Conservation (phyloP, 2,329 filamentous ascomycete species). For the Stachybotrys echinatus region DNA sequence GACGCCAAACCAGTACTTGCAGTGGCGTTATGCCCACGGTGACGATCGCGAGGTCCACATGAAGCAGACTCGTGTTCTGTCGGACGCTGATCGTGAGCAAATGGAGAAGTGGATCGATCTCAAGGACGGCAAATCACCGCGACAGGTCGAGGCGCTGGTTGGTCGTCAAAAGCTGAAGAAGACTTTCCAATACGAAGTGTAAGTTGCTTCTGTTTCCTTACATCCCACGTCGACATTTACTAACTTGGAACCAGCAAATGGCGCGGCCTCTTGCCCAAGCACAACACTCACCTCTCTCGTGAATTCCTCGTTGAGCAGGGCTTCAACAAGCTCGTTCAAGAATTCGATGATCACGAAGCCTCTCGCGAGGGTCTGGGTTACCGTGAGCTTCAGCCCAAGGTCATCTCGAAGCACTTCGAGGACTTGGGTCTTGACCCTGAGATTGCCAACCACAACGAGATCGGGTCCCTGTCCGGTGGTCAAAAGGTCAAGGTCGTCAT, state of each 20-base stretch:
- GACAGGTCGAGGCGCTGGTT: slow-evolving; percentile 81
- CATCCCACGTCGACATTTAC: slow-evolving; percentile 4
- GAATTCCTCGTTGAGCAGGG: slow-evolving; percentile 84
- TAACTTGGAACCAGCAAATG: slow-evolving; percentile 63
- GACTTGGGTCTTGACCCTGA: slow-evolving; percentile 94
- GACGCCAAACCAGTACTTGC: slow-evolving; percentile 97
- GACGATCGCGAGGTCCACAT: slow-evolving; percentile 95
- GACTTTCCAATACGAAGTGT: slow-evolving; percentile 96
- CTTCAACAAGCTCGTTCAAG: slow-evolving; percentile 90
- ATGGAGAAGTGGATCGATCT: slow-evolving; percentile 89
- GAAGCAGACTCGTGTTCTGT: slow-evolving; percentile 93
- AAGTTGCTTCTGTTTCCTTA: slow-evolving; percentile 25
- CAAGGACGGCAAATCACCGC: slow-evolving; percentile 70
- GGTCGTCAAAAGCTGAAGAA: slow-evolving; percentile 99
- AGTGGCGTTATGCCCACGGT: slow-evolving; percentile 97
- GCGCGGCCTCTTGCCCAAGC: slow-evolving; percentile 80
- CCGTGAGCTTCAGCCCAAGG: slow-evolving; percentile 84
- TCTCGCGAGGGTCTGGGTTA: slow-evolving; percentile 98
- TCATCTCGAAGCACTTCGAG: slow-evolving; percentile 97
- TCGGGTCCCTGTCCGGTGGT: slow-evolving; percentile 89
- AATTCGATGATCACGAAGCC: slow-evolving; percentile 97
- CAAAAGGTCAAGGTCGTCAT: slow-evolving; percentile 99
- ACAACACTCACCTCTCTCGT: slow-evolving; percentile 87
- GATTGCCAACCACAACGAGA: slow-evolving; percentile 98
- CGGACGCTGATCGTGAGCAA: slow-evolving; percentile 77